Evolutionary conservation across 768 basidiomycete species (phyloP), one percentile per base, ranked within the genome.

Genomic region (Naganishia kalamii): DNA sequence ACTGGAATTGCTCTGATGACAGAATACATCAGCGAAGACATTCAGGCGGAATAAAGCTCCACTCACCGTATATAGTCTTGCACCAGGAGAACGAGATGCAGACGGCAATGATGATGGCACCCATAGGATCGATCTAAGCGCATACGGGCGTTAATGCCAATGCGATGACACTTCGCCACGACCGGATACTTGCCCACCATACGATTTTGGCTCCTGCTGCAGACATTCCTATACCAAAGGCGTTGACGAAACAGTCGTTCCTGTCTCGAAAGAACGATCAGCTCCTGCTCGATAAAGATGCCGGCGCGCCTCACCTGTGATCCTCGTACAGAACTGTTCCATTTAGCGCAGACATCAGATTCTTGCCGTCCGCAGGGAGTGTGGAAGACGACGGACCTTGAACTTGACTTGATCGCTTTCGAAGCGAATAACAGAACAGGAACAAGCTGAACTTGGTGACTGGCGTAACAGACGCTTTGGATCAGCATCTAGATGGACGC

Each of bases 371-470:
- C 21, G 51, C 11, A 27, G 25, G 4, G 21, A n/a, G 37, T 13
- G 19, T 12, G 35, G 40, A 27, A 57, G 11, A 7, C 5, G 35
- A 97, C 30, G 96, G 83, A n/a, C 96, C 85, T 49, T 85, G 84
- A 2, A 99, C 94, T 78, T 99, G 96, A 71, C 89, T 92, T 6
- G 89, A 92, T 68, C 84, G 85, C 33, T 82, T 83, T 30, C 90
- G 85, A 48, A 94, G 82, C 3, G 89, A 83, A 71, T 81, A 85
- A 77, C 92, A 92, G 79, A 92, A 96, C 4, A 92, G 40, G 80
- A 98, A 98, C 46, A 99, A 84, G 0, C 86, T 47, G 49, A 91
- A 82, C 78, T 99, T 99, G 68, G 89, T 85, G 54, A 83, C 90
- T 92, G 66, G 29, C 13, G 50, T 23, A 11, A 48, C 2, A 17